A percentile compares a stretch with the other conserved stretches of the same genome.
These are phyloP conservation scores for Gracilaria gracilis DNA, from an alignment of 23 red algal genomes.

Conservation along the genomic window DNA sequence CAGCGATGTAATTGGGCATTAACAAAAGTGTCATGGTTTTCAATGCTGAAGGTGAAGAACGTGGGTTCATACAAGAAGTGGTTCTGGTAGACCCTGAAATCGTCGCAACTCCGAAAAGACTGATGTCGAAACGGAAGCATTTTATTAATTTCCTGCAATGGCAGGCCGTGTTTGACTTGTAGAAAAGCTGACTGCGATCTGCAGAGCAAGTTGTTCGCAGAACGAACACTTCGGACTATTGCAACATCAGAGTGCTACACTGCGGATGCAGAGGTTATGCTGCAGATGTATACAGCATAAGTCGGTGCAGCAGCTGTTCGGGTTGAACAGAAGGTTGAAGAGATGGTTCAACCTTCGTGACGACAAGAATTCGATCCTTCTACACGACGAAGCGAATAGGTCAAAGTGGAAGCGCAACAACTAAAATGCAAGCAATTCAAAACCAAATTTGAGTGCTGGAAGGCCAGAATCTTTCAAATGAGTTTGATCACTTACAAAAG, in stretches of 20 bases:
- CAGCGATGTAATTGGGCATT: slow-evolving; percentile 91
- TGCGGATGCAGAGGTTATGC: no score
- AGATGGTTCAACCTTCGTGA: no score
- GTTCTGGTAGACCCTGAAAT: slow-evolving; percentile 92
- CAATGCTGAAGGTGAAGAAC: slow-evolving; percentile 79
- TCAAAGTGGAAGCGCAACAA: slow-evolving; percentile 89
- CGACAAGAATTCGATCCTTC: no score
- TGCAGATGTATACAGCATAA: no score
- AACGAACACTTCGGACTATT: no score
- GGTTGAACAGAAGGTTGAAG: no score
- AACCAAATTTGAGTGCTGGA: slow-evolving; percentile 87
- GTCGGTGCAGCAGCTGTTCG: no score
- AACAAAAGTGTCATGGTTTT: slow-evolving; percentile 96
- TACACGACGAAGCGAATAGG: slow-evolving; percentile 76
- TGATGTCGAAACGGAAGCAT: no score
- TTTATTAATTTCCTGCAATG: slow-evolving; percentile 93
- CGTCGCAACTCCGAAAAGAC: slow-evolving; percentile 74
- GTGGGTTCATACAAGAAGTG: slow-evolving; percentile 79
- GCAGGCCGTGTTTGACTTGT: slow-evolving; percentile 71
- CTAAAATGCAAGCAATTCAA: slow-evolving; percentile 87
- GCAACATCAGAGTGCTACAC: no score
- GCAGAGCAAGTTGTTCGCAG: no score
- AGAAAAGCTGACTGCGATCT: no score
- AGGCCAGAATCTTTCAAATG: slow-evolving; percentile 94
- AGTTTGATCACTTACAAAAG: slow-evolving; percentile 96